Percentiles rank a stretch among this genome's conserved stretches.
Evolutionary conservation across 495 filamentous ascomycete genomes (phyloP).

Genomic region (Penicillium turbatum): DNA sequence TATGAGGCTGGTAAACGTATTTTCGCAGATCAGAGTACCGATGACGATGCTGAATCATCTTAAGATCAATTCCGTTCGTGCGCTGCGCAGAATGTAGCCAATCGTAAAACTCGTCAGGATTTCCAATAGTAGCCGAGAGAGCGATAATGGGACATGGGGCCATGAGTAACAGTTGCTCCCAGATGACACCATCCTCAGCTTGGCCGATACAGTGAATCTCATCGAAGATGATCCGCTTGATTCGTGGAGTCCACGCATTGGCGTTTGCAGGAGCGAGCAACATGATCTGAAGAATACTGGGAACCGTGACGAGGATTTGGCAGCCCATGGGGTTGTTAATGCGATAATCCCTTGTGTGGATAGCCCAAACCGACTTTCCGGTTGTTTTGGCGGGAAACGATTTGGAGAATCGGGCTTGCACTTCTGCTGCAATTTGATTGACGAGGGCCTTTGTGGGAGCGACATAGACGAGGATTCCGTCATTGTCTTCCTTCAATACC

Average conservation of each 20-base stretch:
- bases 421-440: slow-evolving; percentile 77
- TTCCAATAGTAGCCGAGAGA: slow-evolving; percentile 75
- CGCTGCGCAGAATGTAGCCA: slow-evolving; percentile 63
- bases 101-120: slow-evolving; percentile 62
- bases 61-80: slow-evolving; percentile 51
- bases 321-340: slow-evolving; percentile 68
- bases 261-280: slow-evolving; percentile 64
- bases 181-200: slow-evolving; percentile 71
- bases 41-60: slow-evolving; percentile 60
- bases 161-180: slow-evolving; percentile 74
- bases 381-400: slow-evolving; percentile 42
- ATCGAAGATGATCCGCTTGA: slow-evolving; percentile 76
- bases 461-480: slow-evolving; percentile 70
- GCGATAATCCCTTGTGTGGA: slow-evolving; percentile 69
- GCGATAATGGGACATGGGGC: slow-evolving; percentile 76
- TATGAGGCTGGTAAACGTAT: slow-evolving; percentile 54
- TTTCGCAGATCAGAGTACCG: slow-evolving; percentile 74
- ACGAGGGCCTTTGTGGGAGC: slow-evolving; percentile 79
- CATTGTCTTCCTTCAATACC: slow-evolving; percentile 59
- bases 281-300: slow-evolving; percentile 76
- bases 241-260: slow-evolving; percentile 57
- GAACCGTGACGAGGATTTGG: slow-evolving; percentile 73
- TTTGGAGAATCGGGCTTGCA: slow-evolving; percentile 66
- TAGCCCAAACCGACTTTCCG: slow-evolving; percentile 70
- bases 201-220: slow-evolving; percentile 81